A percentile compares a stretch with the other conserved stretches of the same genome.
Evolutionary conservation across 768 basidiomycete species (phyloP).

Genomic region (Pleurotus eryngii): DNA sequence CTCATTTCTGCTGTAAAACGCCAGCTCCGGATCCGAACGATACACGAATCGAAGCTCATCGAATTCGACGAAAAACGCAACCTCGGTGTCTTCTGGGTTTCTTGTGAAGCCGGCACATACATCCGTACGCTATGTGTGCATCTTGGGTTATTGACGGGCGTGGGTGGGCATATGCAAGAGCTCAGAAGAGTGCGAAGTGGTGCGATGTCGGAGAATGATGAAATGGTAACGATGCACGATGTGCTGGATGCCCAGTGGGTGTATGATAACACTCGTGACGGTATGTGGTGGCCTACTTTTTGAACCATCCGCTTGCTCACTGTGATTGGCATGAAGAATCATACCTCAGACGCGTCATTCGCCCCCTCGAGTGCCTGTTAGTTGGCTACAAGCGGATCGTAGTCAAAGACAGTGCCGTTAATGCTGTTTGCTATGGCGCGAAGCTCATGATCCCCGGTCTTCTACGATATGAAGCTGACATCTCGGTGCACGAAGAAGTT

Average conservation of each 20-base stretch:
- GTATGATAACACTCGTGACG: slow-evolving; percentile 96
- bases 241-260: slow-evolving; percentile 98
- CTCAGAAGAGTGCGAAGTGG: slow-evolving; percentile 91
- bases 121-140: slow-evolving; percentile 97
- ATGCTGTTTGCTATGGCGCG: slow-evolving; percentile 98
- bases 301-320: too few species aligned
- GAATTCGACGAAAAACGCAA: slow-evolving; percentile 98
- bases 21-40: slow-evolving; percentile 94
- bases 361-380: slow-evolving; percentile 90
- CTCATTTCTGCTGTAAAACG: slow-evolving; percentile 99
- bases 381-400: slow-evolving; percentile 98
- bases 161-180: slow-evolving; percentile 99
- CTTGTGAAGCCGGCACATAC: slow-evolving; percentile 97
- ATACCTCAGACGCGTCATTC: slow-evolving; percentile 92
- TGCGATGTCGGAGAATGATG: slow-evolving; percentile 96
- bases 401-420: slow-evolving; percentile 98
- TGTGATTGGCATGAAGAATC: slow-evolving; percentile 57
- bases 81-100: slow-evolving; percentile 97
- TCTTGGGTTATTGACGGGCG: slow-evolving; percentile 88
- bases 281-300: slow-evolving; percentile 37
- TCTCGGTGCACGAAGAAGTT: slow-evolving; percentile 91
- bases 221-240: slow-evolving; percentile 99
- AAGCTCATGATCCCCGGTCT: slow-evolving; percentile 99
- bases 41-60: slow-evolving; percentile 91
- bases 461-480: slow-evolving; percentile 93